Base-by-base conservation (phyloP, 2,329 filamentous ascomycete genomes). In the Thermoascus crustaceus region DNA sequence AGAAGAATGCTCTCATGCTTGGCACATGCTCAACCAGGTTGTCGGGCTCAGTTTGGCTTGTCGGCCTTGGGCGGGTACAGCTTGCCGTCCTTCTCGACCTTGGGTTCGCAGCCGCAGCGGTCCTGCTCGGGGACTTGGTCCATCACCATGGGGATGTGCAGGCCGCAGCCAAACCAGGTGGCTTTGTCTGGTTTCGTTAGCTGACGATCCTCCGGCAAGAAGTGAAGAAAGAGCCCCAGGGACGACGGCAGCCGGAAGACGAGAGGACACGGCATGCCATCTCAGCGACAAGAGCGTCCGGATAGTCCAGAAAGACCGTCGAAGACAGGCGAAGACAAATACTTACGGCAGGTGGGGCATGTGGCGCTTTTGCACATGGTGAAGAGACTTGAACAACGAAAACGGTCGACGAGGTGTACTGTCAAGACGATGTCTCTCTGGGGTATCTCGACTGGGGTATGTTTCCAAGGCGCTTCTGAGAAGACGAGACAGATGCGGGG, bases 311-410 rank as follows among this genome's bases (percentile, higher is more conserved):
- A n/a, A n/a, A n/a, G n/a, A n/a, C n/a, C n/a, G n/a, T n/a, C n/a
- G n/a, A n/a, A n/a, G n/a, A n/a, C n/a, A 35, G 21, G n/a, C n/a
- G 24, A 32, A 31, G 11, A 25, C 4, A 22, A 35, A 16, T 10
- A 45, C 43, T 20, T 37, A 45, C 42, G 42, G 33, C 42, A 45
- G 24, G 37, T 45, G 19, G 40, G 31, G 40, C 42, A 44, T 20
- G 41, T 46, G 13, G 41, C 24, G 18, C 36, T 32, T 33, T 18
- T 34, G 32, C 43, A 44, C 43, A 42, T 46, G n/a, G 29, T 40
- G 22, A 31, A 8, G 18, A 18, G 30, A 22, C n/a, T 7, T 9
- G 11, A 10, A 4, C 8, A 10, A 32, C 4, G 20, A 13, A 32
- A 20, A 13, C 4, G 5, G 5, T 32, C 20, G 8, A n/a, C n/a